Conservation (phyloP, 352 stramenopile species). For the Pythium biforme region DNA sequence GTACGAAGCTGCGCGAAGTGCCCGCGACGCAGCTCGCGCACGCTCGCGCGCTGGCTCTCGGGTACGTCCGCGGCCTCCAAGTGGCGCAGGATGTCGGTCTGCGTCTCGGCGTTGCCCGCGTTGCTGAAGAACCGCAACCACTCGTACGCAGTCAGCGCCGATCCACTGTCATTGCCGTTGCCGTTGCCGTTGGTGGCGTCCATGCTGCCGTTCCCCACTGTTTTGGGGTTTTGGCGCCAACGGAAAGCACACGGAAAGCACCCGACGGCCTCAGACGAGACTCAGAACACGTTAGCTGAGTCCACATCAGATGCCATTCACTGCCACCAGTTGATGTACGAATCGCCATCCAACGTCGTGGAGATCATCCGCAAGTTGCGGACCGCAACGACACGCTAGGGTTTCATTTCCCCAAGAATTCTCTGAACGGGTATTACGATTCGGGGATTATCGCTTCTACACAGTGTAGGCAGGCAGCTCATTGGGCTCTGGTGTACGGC, state of each 20-base stretch:
- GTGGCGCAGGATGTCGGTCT: conserved; percentile 41
- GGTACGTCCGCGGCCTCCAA: conserved; percentile 26
- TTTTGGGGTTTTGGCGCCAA: conserved; percentile 12
- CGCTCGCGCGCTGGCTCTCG: conserved; percentile 28
- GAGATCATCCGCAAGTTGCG: too few relatives aligned
- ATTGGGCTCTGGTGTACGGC: too few relatives aligned
- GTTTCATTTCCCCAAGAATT: too few relatives aligned
- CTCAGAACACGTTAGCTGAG: too few relatives aligned
- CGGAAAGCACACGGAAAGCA: not conserved
- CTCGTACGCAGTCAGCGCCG: conserved; percentile 22
- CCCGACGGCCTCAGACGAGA: too few relatives aligned
- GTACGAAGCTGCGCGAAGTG: conserved; percentile 49
- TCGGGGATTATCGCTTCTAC: too few relatives aligned
- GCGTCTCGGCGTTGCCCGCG: conserved; percentile 22
- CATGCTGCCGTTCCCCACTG: conserved; percentile 1
- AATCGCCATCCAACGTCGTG: too few relatives aligned
- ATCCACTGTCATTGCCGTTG: not conserved
- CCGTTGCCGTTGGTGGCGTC: not conserved
- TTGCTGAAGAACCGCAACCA: conserved; percentile 26
- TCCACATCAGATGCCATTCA: too few relatives aligned
- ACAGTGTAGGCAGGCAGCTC: too few relatives aligned
- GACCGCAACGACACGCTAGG: too few relatives aligned
- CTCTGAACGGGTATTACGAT: too few relatives aligned
- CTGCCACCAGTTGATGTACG: too few relatives aligned
- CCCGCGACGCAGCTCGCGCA: conserved; percentile 37